phyloP scores from a whole-genome alignment of 2,329 filamentous ascomycete species.

The Penicillium sp. region DNA sequence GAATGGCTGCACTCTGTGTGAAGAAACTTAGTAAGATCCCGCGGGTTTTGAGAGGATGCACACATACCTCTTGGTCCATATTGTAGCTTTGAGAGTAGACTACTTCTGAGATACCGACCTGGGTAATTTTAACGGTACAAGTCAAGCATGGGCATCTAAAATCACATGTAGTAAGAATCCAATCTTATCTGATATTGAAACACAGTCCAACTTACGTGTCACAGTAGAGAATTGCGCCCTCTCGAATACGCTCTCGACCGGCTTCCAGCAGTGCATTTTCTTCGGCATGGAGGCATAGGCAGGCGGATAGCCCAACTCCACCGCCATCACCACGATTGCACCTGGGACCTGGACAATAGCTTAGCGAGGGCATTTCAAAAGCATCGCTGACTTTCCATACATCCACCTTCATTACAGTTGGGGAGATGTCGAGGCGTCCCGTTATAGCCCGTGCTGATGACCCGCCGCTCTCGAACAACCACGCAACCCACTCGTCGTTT shows the following conservation, averaged over 20 bases:
- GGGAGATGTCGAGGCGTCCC: constrained; percentile 85
- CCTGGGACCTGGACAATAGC: constrained; percentile 51
- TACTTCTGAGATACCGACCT: constrained; percentile 93
- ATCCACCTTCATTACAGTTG: constrained; percentile 94
- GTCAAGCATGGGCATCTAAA: constrained; percentile 84
- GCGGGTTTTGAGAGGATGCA: constrained; percentile 4
- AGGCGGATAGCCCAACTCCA: constrained; percentile 77
- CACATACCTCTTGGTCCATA: constrained; percentile 74
- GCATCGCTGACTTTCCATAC: constrained; percentile 41
- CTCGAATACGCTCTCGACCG: constrained; percentile 82
- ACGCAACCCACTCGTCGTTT: constrained; percentile 95
- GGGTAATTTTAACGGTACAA: constrained; percentile 97
- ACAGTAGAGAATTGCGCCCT: constrained; percentile 83
- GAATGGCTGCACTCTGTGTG: constrained; percentile 69
- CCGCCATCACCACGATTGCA: constrained; percentile 75
- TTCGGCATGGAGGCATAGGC: constrained; percentile 95
- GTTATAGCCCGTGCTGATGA: constrained; percentile 96
- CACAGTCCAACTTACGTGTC: constrained; percentile 60
- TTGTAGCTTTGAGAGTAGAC: constrained; percentile 93
- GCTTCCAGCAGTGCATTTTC: constrained; percentile 96
- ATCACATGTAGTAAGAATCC: not conserved
- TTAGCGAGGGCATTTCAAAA: not conserved
- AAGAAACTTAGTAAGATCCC: constrained; percentile 8
- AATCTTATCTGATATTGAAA: not conserved
- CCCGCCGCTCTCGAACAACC: constrained; percentile 78